Conservation (phyloP, 495 filamentous ascomycete genomes). For the Xeromyces bisporus region DNA sequence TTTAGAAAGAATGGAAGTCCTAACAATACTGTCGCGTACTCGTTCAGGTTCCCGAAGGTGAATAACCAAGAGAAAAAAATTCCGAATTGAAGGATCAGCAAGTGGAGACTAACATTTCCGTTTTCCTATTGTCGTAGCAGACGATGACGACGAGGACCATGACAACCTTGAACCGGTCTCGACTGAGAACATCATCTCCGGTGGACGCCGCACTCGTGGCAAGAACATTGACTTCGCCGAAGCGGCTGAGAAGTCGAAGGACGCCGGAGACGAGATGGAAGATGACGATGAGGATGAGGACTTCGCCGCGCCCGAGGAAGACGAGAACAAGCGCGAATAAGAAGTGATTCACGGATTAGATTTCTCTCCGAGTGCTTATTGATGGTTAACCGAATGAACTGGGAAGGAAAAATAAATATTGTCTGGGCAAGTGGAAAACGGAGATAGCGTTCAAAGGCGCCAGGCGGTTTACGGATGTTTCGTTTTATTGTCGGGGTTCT, state of each 20-base stretch:
- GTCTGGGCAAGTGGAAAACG: too few species aligned
- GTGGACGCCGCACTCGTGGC: conserved; percentile 71
- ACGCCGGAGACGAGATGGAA: conserved; percentile 37
- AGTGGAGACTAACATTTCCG: too few species aligned
- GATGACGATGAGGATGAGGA: conserved; percentile 73
- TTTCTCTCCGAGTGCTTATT: too few species aligned
- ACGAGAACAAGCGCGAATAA: conserved; percentile 31
- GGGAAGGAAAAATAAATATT: too few species aligned
- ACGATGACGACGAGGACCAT: conserved; percentile 52
- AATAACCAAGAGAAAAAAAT: too few species aligned
- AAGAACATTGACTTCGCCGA: conserved; percentile 68
- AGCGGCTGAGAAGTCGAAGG: conserved; percentile 39
- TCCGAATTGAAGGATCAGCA: too few species aligned
- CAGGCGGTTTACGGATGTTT: conserved; percentile 5
- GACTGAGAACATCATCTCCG: conserved; percentile 62
- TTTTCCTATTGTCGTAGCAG: conserved; percentile 9
- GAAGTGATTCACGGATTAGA: background rate
- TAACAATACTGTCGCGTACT: conserved; percentile 2
- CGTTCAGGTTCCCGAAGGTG: conserved; percentile 4
- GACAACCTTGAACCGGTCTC: conserved; percentile 88
- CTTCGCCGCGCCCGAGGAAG: conserved; percentile 25
- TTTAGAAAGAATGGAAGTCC: conserved; percentile 18
- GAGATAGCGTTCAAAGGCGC: conserved; percentile 6
- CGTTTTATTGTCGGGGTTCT: conserved; percentile 5
- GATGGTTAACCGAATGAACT: too few species aligned